Evolutionary conservation across 441 rosid genomes (phyloP).

Genomic region (Populus hybrid): DNA sequence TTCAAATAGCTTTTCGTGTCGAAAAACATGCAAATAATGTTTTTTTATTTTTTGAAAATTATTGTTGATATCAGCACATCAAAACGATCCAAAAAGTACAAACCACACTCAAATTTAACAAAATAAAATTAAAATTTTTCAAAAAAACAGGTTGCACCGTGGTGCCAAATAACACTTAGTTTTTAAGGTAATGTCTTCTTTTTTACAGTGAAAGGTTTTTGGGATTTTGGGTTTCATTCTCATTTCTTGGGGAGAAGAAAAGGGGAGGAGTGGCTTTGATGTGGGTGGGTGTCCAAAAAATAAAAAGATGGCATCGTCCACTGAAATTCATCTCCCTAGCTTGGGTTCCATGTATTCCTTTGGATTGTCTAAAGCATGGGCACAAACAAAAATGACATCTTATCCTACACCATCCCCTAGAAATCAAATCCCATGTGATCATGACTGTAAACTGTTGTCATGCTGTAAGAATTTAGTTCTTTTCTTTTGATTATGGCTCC

Average conservation of each 20-base stretch:
- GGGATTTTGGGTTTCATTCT: neutral
- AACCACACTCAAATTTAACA: no score
- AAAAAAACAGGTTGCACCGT: no score
- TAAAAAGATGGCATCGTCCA: conserved; percentile 2
- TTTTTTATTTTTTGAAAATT: no score
- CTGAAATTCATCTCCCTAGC: neutral
- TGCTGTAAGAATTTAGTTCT: neutral
- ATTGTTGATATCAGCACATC: no score
- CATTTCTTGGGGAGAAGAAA: conserved; percentile 10
- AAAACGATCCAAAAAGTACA: no score
- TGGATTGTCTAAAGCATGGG: neutral
- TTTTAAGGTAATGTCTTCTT: no score
- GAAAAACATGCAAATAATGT: no score
- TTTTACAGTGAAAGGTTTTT: neutral
- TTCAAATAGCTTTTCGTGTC: no score
- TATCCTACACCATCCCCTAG: conserved; percentile 1
- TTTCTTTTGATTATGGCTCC: neutral
- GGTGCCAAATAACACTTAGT: no score
- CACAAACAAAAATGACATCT: conserved; percentile 18
- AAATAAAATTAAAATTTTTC: no score
- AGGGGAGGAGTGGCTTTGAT: neutral
- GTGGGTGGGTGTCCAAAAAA: conserved; percentile 1
- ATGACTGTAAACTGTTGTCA: neutral
- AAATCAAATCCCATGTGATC: neutral
- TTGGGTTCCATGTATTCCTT: neutral